These are phyloP conservation scores for Trametes cinnabarina DNA, from an alignment of 768 basidiomycete genomes.

Conservation along the genomic window DNA sequence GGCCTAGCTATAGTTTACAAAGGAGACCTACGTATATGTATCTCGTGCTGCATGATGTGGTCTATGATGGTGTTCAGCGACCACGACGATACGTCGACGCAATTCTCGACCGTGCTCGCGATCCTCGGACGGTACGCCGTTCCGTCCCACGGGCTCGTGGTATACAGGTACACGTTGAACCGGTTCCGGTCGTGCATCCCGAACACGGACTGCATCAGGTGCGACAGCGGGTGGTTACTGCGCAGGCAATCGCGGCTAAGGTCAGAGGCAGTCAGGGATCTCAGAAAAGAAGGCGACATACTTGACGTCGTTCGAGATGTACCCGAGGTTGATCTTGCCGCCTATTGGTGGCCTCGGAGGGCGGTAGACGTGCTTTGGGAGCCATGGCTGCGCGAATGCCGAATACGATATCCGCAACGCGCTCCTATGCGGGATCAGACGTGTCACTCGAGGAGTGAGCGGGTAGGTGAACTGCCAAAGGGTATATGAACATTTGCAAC, in stretches of 20 bases:
- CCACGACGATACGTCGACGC: constrained; percentile 43
- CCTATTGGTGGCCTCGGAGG: constrained; percentile 41
- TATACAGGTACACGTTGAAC: constrained; percentile 47
- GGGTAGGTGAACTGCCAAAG: constrained; percentile 44
- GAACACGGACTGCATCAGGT: constrained; percentile 53
- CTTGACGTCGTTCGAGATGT: constrained; percentile 49
- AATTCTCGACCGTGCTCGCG: constrained; percentile 38
- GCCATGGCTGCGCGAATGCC: constrained; percentile 41
- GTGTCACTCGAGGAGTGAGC: constrained; percentile 38
- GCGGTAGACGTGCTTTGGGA: constrained; percentile 38
- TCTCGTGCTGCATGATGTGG: constrained; percentile 40
- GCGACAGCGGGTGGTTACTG: constrained; percentile 51
- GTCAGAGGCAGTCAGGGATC: no score
- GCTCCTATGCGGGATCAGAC: constrained; percentile 47
- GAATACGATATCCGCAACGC: constrained; percentile 45
- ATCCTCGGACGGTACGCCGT: constrained; percentile 44
- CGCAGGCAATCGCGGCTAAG: no score
- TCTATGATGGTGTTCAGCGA: constrained; percentile 36
- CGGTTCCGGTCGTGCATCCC: constrained; percentile 38
- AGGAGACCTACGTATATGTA: constrained; percentile 44
- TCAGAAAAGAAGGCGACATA: no score
- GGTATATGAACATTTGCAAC: neutral
- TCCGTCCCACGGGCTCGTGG: constrained; percentile 47
- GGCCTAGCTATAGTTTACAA: neutral
- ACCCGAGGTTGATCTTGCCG: constrained; percentile 45